Conservation (phyloP, 2,329 filamentous ascomycete genomes). For the Ophiostoma montium region DNA sequence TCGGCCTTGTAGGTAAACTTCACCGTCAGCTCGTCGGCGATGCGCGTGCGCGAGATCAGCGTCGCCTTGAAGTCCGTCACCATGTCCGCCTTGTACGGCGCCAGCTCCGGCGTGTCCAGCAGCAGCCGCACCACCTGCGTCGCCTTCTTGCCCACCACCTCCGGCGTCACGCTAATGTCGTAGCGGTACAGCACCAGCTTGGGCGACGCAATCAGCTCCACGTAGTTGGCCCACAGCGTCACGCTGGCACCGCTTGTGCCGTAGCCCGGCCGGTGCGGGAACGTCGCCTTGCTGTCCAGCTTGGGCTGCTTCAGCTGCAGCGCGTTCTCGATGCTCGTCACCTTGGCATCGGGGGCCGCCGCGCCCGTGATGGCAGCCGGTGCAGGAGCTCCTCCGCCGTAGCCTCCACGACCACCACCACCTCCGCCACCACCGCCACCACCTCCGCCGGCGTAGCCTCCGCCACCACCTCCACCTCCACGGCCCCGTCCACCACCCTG, state of each 20-base stretch:
- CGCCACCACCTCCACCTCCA: not conserved
- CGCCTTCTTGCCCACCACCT: constrained; percentile 12
- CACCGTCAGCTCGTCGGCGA: constrained; percentile 10
- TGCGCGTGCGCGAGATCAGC: constrained; percentile 17
- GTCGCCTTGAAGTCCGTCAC: constrained; percentile 23
- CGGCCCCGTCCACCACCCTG: not conserved
- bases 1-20: constrained; percentile 18
- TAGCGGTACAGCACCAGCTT: constrained; percentile 15
- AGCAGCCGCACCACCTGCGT: constrained; percentile 15
- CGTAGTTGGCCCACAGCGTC: constrained; percentile 17
- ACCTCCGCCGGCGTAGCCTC: not conserved
- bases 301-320: not conserved
- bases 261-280: constrained; percentile 13
- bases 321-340: constrained; percentile 8
- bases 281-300: not conserved
- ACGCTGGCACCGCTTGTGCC: constrained; percentile 12
- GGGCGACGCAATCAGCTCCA: constrained; percentile 10
- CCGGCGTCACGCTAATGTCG: constrained; percentile 11
- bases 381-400: not conserved
- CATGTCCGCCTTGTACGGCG: constrained; percentile 11
- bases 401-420: not conserved
- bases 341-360: not conserved
- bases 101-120: constrained; percentile 15
- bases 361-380: constrained; percentile 1
- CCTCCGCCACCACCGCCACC: not conserved